Conservation (phyloP, 202 grass and related monocot species). For the Musa balbisiana region DNA sequence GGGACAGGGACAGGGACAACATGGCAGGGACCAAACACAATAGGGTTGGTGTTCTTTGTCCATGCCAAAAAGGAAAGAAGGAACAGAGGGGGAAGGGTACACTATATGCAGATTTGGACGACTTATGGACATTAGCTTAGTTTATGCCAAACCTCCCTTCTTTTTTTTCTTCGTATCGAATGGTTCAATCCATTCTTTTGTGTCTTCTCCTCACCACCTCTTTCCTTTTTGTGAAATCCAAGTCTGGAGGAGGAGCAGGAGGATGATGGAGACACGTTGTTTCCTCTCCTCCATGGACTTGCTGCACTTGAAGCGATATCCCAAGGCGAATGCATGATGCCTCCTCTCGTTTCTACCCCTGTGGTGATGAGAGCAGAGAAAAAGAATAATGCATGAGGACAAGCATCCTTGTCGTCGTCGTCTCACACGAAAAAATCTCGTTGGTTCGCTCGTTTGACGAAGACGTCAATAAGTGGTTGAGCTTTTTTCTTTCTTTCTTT, state of each 20-base stretch:
- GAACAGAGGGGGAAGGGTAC: too few species aligned
- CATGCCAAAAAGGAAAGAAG: not conserved
- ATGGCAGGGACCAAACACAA: not conserved
- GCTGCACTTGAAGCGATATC: constrained; percentile 4
- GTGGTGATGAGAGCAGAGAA: not conserved
- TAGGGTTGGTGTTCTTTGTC: not conserved
- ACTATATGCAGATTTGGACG: not conserved
- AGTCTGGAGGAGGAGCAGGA: not conserved
- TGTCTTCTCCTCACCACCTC: not conserved
- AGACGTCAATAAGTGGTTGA: too few species aligned
- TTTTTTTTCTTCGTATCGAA: not conserved
- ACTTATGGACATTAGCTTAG: not conserved
- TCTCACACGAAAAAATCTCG: too few species aligned
- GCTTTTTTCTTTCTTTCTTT: too few species aligned
- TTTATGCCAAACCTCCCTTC: not conserved
- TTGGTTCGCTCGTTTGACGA: too few species aligned
- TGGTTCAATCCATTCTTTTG: not conserved
- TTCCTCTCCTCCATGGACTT: constrained; percentile 11
- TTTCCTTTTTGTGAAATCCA: not conserved
- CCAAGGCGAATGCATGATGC: not conserved
- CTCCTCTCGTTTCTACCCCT: not conserved
- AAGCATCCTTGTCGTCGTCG: too few species aligned
- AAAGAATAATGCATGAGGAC: not conserved
- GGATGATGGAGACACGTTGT: constrained; percentile 6
- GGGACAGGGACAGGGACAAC: not conserved